Evolutionary conservation across 1,284 basidiomycete genomes (phyloP), one percentile per base, ranked within the genome.

Genomic region (Amanita bisporigera): DNA sequence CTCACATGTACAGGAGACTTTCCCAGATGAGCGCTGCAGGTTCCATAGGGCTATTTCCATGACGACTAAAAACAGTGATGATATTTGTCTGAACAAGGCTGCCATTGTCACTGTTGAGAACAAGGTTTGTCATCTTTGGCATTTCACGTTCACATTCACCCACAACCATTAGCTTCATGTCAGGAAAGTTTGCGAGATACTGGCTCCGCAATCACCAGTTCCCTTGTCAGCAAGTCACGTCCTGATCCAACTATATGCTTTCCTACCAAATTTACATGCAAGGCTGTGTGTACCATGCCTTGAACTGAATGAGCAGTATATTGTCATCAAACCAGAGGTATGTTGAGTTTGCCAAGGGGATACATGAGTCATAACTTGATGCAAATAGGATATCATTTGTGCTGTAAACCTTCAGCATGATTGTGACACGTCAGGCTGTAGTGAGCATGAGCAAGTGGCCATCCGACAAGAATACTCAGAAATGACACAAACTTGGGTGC

Each of bases 371-470:
- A 33, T 41, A 24, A 29, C 24, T 36, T 33, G 9, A 57, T 62
- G 19, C 24, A 11, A 33, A 55, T 26, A 78, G 76, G 59, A 67
- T 59, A 61, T 78, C 14, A 58, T 67, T 10, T 77, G 76, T 63
- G 64, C 55, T 7, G 69, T 77, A 63, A 77, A 76, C 60, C 71
- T 67, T 38, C 75, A 78, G 45, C 75, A 76, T 64, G 74, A 77
- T 52, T 76, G 76, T 59, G 31, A 24, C 10, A 15, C 52, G 21
- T 61, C 60, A 49, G 45, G 55, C 24, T 68, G 67, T 41, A 66
- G 26, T 12, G 31, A 43, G 12, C 17, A 21, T 9, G 38, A 43
- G 33, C 26, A 19, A 14, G 61, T 59, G 17, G 50, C 57, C 12
- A n/a, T 62, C 15, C 3, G 38, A 15, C 67, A 68, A 63, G 67